Percentiles rank a stretch among this genome's conserved stretches.
These are phyloP conservation scores for Trichosporon asahii DNA, from an alignment of 1,284 basidiomycete species.

Conservation along the genomic window DNA sequence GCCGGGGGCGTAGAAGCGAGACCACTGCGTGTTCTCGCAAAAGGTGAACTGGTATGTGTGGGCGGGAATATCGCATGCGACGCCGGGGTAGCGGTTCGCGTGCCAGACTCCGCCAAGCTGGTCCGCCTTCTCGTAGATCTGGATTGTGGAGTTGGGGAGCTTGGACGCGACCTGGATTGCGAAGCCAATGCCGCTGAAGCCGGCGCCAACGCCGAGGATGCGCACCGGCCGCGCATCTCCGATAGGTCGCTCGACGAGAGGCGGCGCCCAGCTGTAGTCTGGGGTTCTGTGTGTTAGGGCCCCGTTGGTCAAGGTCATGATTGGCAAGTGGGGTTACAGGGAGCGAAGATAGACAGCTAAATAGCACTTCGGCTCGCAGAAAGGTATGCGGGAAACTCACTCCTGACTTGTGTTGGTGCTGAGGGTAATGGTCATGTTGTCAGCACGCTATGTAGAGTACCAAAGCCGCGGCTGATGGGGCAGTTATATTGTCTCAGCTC, in stretches of 20 bases:
- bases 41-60: conserved; percentile 33
- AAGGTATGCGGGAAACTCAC: background rate
- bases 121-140: conserved; percentile 19
- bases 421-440: background rate
- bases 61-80: conserved; percentile 37
- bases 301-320: too few relatives aligned
- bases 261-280: conserved; percentile 16
- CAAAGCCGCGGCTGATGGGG: background rate
- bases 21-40: conserved; percentile 28
- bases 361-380: too few relatives aligned
- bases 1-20: conserved; percentile 33
- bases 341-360: too few relatives aligned
- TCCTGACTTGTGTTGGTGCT: background rate
- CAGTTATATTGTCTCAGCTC: background rate
- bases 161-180: conserved; percentile 17
- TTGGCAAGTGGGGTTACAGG: background rate
- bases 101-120: conserved; percentile 28
- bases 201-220: conserved; percentile 16
- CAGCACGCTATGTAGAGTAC: background rate
- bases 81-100: conserved; percentile 37
- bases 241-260: conserved; percentile 16
- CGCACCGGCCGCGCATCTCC: conserved; percentile 8
- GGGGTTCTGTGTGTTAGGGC: background rate
- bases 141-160: conserved; percentile 14
- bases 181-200: conserved; percentile 20